Base-by-base conservation (phyloP, 2,329 filamentous ascomycete species). In the Verticillium longisporum region DNA sequence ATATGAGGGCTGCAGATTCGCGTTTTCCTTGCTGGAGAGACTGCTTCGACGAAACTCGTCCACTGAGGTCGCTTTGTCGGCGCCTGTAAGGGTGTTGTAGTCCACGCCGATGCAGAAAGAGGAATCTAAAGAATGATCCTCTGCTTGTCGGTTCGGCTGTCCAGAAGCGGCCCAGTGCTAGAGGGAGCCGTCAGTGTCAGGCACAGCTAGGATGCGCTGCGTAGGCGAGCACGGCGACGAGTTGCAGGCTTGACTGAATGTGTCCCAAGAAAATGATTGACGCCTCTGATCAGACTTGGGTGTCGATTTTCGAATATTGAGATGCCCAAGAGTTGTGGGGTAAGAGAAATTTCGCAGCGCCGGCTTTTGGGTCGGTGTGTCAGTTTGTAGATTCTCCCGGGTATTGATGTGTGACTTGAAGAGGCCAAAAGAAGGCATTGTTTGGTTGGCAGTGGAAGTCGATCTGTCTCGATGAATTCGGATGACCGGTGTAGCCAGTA, bases 131-230 rank as follows among this genome's bases (percentile, higher is more conserved):
- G 11, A 26, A 9, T 58, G 11, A 10, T 58, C 21, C 56, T 33
- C 18, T 26, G 37, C 26, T 33, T 33, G 26, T 7, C 21, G 56
- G 6, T 32, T 18, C 10, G 56, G 56, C 3, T 26, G 6, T 10
- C 21, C 56, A 26, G 56, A 58, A 11, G 56, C 32, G 18, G 56
- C 56, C 56, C 56, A 58, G 37, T 58, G 56, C 56, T 41, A 58
- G 56, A 58, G 37, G 56, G 41, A 31, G 18, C 41, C 38, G 21
- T 14, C 11, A 18, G 38, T 45, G 6, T 41, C 14, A 14, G 56
- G n/a, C 13, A 32, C 7, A 10, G 36, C 21, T 5, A 13, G 21
- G 26, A 38, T 41, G 14, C 37, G 26, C 26, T 10, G 41, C 9
- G 31, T 26, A 13, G n/a, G 37, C 15, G 38, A n/a, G 10, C 32